Base-by-base conservation (phyloP, 805 yeast genomes). In the Scheffersomyces amazonensis region DNA sequence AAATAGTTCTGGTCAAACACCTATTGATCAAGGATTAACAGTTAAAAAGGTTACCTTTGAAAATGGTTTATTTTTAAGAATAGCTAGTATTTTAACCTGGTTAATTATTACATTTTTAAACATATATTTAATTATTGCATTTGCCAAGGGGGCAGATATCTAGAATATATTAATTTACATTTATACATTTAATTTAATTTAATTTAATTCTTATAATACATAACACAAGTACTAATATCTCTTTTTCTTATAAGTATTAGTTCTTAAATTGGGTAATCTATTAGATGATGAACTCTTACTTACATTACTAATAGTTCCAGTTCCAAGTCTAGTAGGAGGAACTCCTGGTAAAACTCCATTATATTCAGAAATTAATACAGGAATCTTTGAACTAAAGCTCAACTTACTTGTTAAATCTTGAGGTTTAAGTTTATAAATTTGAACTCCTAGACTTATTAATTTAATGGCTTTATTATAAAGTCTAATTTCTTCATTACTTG, bases 301-400 rank as follows among this genome's bases (percentile, higher is more conserved):
- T 5, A 17, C n/a, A 27, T 10, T 19, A 9, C 28, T 20, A 4
- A 58, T 40, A 11, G 59, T 43, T 32, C 54, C 54, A 13, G 39
- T 28, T n/a, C 36, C 52, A 2, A 43, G 42, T 34, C 54, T 52
- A 11, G 52, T 38, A 22, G 64, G 44, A 29, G 71, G 48, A 3
- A 71, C 56, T 2, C 86, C 84, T 1, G 96, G 96, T 52, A 90
- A 70, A 1, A 83, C 73, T 33, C 97, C 97, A 25, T 76, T 64
- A 53, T 87, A 89, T 47, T 82, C 87, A 17, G 81, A 76, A 54
- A 80, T 80, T 40, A 85, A 70, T 0, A 85, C 81, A 1, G 96
- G 95, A 33, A 90, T 56, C 17, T 60, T 61, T 29, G 64, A 59
- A 31, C 69, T 64, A 36, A 66, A 53, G n/a, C 15, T n/a, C 10